Conservation (phyloP, 108 stramenopile species). For the Skeletonema tropicum region DNA sequence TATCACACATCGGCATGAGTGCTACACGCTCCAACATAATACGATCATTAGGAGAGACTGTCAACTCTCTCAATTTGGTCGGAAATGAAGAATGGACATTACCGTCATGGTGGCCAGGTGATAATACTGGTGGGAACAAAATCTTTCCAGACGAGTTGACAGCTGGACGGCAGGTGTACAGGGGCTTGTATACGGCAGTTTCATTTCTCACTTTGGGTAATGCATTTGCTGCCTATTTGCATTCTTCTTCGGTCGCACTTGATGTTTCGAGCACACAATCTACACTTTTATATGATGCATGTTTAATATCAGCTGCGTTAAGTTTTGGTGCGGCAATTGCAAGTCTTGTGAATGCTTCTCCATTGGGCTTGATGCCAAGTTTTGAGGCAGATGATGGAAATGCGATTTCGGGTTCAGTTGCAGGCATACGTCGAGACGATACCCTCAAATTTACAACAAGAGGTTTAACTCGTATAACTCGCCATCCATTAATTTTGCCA, state of each 20-base stretch:
- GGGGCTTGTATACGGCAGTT: conserved; percentile 53
- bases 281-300: conserved; percentile 12
- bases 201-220: conserved; percentile 58
- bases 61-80: conserved; percentile 30
- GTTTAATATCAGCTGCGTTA: conserved; percentile 34
- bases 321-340: conserved; percentile 51
- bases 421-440: conserved; percentile 44
- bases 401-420: conserved; percentile 5
- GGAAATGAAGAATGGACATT: conserved; percentile 48
- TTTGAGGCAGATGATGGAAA: conserved; percentile 20
- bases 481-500: conserved; percentile 66
- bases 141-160: conserved; percentile 58
- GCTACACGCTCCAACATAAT: conserved; percentile 52
- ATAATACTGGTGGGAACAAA: conserved; percentile 45
- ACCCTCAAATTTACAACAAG: conserved; percentile 45
- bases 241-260: conserved; percentile 13
- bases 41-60: conserved; percentile 31
- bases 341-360: conserved; percentile 63
- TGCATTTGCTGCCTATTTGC: conserved; percentile 51
- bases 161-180: conserved; percentile 63
- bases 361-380: conserved; percentile 50
- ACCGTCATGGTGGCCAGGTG: conserved; percentile 62
- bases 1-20: conserved; percentile 64
- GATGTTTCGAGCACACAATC: neutral
- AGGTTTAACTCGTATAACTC: conserved; percentile 60